phyloP scores from a whole-genome alignment of 768 basidiomycete species.

The Agaricus sinodeliciosus region DNA sequence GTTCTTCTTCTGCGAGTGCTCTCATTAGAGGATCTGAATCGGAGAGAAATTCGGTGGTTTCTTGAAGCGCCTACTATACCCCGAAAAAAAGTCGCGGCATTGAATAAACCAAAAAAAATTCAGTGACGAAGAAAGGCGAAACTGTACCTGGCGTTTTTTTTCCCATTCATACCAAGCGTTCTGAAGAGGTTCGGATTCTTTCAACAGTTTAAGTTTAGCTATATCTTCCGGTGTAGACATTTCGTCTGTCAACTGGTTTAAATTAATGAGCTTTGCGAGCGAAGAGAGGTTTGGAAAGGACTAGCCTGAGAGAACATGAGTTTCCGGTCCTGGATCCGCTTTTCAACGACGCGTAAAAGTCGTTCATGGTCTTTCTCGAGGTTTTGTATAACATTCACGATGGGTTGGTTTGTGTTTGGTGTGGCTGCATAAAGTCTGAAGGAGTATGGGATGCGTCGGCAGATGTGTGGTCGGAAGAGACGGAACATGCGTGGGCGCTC shows the following conservation, averaged over 20 bases:
- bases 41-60: conserved; percentile 51
- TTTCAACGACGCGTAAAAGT: conserved; percentile 48
- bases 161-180: conserved; percentile 64
- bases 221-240: conserved; percentile 54
- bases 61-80: conserved; percentile 54
- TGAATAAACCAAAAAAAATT: not conserved
- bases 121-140: not conserved
- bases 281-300: not conserved
- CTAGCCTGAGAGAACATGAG: conserved; percentile 38
- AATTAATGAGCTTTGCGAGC: conserved; percentile 8
- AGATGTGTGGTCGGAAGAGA: conserved; percentile 5
- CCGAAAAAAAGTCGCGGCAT: conserved; percentile 10
- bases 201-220: conserved; percentile 49
- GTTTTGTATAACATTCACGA: conserved; percentile 13
- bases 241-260: conserved; percentile 41
- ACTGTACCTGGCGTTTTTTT: conserved; percentile 48
- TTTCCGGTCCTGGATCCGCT: conserved; percentile 44
- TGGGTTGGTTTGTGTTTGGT: not conserved
- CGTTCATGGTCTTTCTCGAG: conserved; percentile 40
- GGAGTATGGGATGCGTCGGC: conserved; percentile 2
- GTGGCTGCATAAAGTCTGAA: conserved; percentile 3
- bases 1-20: conserved; percentile 65
- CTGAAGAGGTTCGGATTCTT: conserved; percentile 63
- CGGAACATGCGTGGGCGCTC: conserved; percentile 4
- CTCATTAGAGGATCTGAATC: conserved; percentile 78